Evolutionary conservation across 2,329 filamentous ascomycete species (phyloP), one percentile per base, ranked within the genome.

Genomic region (Fusarium oxysporum): DNA sequence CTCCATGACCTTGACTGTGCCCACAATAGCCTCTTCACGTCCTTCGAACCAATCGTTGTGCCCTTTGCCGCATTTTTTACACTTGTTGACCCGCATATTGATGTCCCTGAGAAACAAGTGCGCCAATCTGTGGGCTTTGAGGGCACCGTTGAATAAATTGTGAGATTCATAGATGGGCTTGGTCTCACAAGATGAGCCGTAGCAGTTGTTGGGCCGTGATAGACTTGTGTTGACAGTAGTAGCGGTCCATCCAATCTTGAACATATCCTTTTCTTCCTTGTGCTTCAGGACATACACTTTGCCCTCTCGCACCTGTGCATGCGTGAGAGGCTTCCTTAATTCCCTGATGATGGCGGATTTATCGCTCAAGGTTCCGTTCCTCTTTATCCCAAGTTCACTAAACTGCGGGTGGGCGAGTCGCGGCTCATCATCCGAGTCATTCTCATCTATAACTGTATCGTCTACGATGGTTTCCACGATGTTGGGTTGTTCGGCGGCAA

Each of bases 181-280:
- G 32, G 37, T 16, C 44, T 13, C 16, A 11, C 51, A 59, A 5
- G 44, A 21, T 41, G 28, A 35, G 6, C 25, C 13, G n/a, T 67
- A 73, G 12, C 70, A 73, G 35, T 73, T 72, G 1, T 23, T 21
- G 12, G 65, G 14, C 9, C 66, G 61, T 3, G 33, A 19, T 14
- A 54, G 41, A 28, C 57, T 59, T 14, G 56, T 8, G 5, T 11
- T 10, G 17, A 43, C 65, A 12, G 19, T 71, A 9, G 37, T 11
- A 17, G 21, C 9, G n/a, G 45, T 68, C n/a, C 40, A 73, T 45
- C 71, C 66, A 19, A 73, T 16, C 30, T 67, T 68, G 33, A 73
- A 71, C 6, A 68, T 17, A 8, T 40, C 11, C 21, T 44, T 19
- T 2, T 73, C 4, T 10, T 33, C 9, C 4, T n/a, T 59, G 30